Conservation (phyloP, 352 stramenopile species). For the Pythium brassicae region DNA sequence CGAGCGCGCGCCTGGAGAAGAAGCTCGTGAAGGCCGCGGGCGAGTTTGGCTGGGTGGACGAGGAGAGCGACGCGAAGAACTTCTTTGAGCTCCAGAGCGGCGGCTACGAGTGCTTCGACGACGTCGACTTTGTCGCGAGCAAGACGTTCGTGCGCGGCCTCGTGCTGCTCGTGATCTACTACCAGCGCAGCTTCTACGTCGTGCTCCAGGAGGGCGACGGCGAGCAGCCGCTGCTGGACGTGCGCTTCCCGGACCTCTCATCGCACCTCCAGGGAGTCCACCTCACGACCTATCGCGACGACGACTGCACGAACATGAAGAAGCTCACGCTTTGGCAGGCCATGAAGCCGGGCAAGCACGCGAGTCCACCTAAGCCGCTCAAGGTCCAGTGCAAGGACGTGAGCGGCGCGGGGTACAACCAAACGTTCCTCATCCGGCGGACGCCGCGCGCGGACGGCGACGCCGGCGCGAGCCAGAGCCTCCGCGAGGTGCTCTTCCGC, state of each 20-base stretch:
- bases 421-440: constrained; percentile 82
- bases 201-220: constrained; percentile 86
- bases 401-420: constrained; percentile 74
- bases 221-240: constrained; percentile 92
- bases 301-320: constrained; percentile 84
- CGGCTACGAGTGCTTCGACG: constrained; percentile 84
- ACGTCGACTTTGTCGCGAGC: constrained; percentile 80
- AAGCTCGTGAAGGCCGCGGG: constrained; percentile 83
- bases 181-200: constrained; percentile 88
- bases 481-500: constrained; percentile 92
- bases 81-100: constrained; percentile 94
- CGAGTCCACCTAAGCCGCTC: constrained; percentile 70
- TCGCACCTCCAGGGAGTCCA: constrained; percentile 87
- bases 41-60: constrained; percentile 90
- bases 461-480: constrained; percentile 23
- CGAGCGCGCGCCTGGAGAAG: constrained; percentile 71
- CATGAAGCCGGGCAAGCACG: constrained; percentile 42
- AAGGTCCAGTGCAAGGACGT: constrained; percentile 84
- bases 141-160: constrained; percentile 85
- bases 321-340: constrained; percentile 93
- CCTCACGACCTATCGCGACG: constrained; percentile 74
- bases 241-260: constrained; percentile 92
- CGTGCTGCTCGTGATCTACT: constrained; percentile 82
- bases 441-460: constrained; percentile 34
- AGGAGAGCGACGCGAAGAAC: constrained; percentile 61